These are phyloP conservation scores for Mucor mucedo DNA, from an alignment of 371 early-diverging fungal genomes.

Conservation along the genomic window DNA sequence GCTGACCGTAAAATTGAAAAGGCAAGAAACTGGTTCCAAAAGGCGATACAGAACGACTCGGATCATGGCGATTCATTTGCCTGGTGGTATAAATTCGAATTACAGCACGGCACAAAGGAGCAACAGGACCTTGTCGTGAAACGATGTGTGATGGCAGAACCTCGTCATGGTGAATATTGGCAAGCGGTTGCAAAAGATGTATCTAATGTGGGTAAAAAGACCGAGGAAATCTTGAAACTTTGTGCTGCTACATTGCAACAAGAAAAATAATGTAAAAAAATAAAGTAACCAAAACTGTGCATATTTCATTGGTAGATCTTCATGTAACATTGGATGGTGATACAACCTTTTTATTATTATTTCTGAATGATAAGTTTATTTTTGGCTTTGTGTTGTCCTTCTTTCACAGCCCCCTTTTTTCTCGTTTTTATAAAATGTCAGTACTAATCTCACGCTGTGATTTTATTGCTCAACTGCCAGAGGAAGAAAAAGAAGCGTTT, in stretches of 20 bases:
- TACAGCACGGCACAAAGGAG: slow-evolving; percentile 72
- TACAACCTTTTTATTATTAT: not conserved
- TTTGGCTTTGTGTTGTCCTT: not conserved
- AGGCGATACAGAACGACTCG: slow-evolving; percentile 82
- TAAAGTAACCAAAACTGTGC: not conserved
- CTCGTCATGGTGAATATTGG: slow-evolving; percentile 92
- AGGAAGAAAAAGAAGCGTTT: not conserved
- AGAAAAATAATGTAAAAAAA: slow-evolving; percentile 19
- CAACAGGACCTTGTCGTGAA: slow-evolving; percentile 65
- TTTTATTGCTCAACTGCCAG: not conserved
- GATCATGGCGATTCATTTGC: slow-evolving; percentile 96
- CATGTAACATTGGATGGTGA: not conserved
- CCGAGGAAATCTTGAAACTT: slow-evolving; percentile 69
- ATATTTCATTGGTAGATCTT: not conserved
- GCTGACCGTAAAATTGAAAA: slow-evolving; percentile 91
- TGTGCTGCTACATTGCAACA: slow-evolving; percentile 56
- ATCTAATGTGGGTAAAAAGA: slow-evolving; percentile 67
- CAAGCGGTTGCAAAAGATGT: slow-evolving; percentile 79
- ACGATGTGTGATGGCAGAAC: slow-evolving; percentile 80
- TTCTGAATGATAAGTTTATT: not conserved
- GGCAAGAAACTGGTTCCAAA: slow-evolving; percentile 90
- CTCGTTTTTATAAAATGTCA: not conserved
- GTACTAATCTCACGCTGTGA: not conserved
- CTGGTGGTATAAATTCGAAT: slow-evolving; percentile 93
- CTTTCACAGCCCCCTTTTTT: not conserved